Evolutionary conservation across 257 asterid genomes (phyloP), one percentile per base, ranked within the genome.

Genomic region (Primulina eburnea): DNA sequence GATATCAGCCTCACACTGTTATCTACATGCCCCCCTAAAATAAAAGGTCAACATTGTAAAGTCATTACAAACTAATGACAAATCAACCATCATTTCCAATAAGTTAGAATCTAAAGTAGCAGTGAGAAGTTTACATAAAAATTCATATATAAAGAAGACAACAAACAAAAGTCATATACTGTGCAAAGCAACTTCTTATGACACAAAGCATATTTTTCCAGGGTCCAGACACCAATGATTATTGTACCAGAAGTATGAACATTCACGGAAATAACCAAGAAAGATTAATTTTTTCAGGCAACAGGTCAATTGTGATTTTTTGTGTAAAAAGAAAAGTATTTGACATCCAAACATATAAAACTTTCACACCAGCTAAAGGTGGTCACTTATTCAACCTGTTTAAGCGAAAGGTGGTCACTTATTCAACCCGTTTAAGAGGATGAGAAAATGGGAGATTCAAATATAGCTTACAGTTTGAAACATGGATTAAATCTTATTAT

Each of bases 21-120:
- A 79, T 94, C 99, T 68, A 88, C 90, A 77, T 94, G 99, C 59
- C 97, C 97, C 73, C 99, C 99, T 91, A 67, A 74, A 73, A 66
- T 64, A 66, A 71, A 71, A 69, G 69, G 62, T 67, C 61, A 47
- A 62, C 53, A 64, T 12, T 37, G 68, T 34, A 38, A 65, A 68
- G 74, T 73, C 70, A 76, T 71, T 62, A 73, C 43, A 64, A 69
- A 72, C 59, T 40, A 28, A 64, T 55, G 66, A 12, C 20, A 24
- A 29, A 56, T 30, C 33, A 33, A 63, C 33, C 29, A 40, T 59
- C 61, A 56, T 58, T 14, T 47, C 69, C 28, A 73, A 63, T 50
- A 47, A 55, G 24, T 64, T 29, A 68, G 64, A 64, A 70, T 76
- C 38, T 26, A 59, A 56, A 38, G 67, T 69, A 57, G 37, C 30